Percentiles rank a stretch among this genome's conserved stretches.
These are phyloP conservation scores for Chernovozyma aurita DNA, from an alignment of 1,139 yeast species.

Conservation along the genomic window DNA sequence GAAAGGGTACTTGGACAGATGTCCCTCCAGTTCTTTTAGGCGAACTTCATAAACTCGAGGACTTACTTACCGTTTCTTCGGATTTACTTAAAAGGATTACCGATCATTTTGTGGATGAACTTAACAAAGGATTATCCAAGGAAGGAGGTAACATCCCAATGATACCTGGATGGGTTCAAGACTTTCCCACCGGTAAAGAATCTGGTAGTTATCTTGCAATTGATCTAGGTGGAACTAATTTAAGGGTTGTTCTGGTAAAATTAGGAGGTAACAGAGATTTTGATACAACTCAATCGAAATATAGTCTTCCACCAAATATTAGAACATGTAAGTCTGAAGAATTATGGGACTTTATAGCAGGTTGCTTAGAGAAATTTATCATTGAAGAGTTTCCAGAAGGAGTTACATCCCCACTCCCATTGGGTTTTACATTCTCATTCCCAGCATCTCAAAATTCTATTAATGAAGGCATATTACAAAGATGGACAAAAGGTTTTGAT, in stretches of 20 bases:
- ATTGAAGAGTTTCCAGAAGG: constrained; percentile 65
- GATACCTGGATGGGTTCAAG: constrained; percentile 97
- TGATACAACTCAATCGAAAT: constrained; percentile 80
- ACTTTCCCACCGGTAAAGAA: constrained; percentile 88
- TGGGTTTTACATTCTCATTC: constrained; percentile 94
- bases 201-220: constrained; percentile 86
- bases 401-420: constrained; percentile 49
- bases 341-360: constrained; percentile 84
- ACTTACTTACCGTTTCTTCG: constrained; percentile 58
- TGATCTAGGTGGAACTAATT: constrained; percentile 93
- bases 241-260: constrained; percentile 82
- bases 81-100: constrained; percentile 62
- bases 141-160: constrained; percentile 86
- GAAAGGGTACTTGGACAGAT: constrained; percentile 77
- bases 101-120: constrained; percentile 58
- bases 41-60: constrained; percentile 56
- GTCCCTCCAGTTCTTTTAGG: constrained; percentile 62
- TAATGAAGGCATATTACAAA: constrained; percentile 80
- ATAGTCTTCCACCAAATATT: constrained; percentile 65
- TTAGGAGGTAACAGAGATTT: constrained; percentile 76
- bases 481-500: constrained; percentile 99
- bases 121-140: constrained; percentile 73
- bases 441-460: constrained; percentile 86
- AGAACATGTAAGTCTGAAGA: constrained; percentile 77
- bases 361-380: constrained; percentile 61